Percentiles rank a stretch among this genome's conserved stretches.
Evolutionary conservation across 2,329 filamentous ascomycete genomes (phyloP).

Genomic region (Diaporthe sp.): DNA sequence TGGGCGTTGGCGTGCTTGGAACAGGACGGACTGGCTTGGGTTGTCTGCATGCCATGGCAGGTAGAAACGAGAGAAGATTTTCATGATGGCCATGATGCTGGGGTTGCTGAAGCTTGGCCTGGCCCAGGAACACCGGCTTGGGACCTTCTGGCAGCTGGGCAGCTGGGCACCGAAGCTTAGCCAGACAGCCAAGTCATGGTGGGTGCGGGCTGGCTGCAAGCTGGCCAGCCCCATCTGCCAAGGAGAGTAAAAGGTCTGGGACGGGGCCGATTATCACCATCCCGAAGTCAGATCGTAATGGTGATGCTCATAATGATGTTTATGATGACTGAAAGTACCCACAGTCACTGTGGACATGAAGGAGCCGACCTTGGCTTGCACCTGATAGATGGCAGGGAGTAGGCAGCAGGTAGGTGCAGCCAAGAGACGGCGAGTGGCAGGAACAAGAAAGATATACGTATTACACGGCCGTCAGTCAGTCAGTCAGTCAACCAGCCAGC

Average conservation of each 20-base stretch:
- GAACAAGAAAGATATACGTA: not conserved
- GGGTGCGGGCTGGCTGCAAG: not conserved
- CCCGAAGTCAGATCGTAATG: not conserved
- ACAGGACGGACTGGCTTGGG: not conserved
- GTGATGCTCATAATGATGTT: slow-evolving; percentile 1
- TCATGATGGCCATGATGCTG: not conserved
- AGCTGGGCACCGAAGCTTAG: slow-evolving; percentile 27
- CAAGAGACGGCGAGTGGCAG: not conserved
- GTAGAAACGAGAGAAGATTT: not conserved
- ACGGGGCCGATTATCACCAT: not conserved
- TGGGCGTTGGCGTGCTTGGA: not conserved
- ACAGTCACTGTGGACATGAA: not conserved
- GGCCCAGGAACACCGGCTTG: not conserved
- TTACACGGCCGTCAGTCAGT: not conserved
- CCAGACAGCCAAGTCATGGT: slow-evolving; percentile 24
- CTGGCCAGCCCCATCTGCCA: not conserved
- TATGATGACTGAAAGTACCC: not conserved
- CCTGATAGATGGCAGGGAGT: not conserved
- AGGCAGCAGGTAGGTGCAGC: not conserved
- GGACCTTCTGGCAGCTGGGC: not conserved
- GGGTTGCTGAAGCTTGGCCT: slow-evolving; percentile 17
- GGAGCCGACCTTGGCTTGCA: not conserved
- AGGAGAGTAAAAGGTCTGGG: not conserved
- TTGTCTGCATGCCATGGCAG: not conserved
- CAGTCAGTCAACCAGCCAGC: not conserved